Base-by-base conservation (phyloP, 106 monocot genomes). In the Dioscorea dumetorum region DNA sequence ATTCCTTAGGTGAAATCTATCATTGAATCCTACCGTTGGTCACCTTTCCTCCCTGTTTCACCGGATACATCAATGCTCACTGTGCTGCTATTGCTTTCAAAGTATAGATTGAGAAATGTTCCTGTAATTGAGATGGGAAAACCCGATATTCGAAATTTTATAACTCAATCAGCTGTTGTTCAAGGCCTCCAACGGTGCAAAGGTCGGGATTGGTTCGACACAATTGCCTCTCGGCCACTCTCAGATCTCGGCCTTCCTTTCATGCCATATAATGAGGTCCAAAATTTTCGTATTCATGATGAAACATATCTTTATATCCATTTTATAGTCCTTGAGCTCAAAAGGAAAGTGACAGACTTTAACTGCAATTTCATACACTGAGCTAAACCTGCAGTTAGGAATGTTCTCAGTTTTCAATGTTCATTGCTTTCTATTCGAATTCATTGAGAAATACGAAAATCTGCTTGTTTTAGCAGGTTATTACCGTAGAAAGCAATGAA, bases 141-240 rank as follows among this genome's bases (percentile, higher is more conserved):
- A 6, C 78, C 91, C 19, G 51, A 53, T 31, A 84, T 97, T 21
- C 80, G 70, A 68, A 97, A 97, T 71, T 87, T 97, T 72, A 97
- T 97, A 33, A 97, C 97, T 7, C 97, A 97, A 66, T 84, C 89
- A 49, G 97, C 92, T 21, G 74, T 97, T 74, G 69, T 97, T 16
- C 77, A 82, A 75, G 88, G 92, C 24, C 89, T 97, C 5, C 62
- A 76, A 61, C 75, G 84, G 65, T 97, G 97, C 68, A 77, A 79
- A 56, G 88, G 89, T 61, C 84, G 84, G 66, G 97, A 92, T 62
- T 97, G 97, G 97, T 97, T 92, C 76, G 92, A 89, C 62, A 85
- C 79, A 72, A 90, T 97, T 51, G 79, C 91, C 59, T 61, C 84
- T 19, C 72, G 73, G 24, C 76, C 82, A 18, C 80, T 97, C 48